Evolutionary conservation across 805 yeast species (phyloP).

Genomic region (Candida mattraensis): DNA sequence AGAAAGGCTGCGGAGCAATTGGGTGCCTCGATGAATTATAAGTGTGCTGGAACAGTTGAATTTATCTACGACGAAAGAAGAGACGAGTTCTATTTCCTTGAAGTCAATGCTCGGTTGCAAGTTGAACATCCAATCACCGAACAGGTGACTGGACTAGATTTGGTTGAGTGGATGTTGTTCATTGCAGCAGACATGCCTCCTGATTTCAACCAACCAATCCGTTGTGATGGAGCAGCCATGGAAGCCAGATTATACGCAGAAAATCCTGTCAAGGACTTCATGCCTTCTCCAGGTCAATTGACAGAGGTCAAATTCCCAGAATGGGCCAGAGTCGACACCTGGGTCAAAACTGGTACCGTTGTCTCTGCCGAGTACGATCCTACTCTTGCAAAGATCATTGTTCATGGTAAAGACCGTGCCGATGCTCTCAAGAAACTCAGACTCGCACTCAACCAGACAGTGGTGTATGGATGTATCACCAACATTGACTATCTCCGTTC

Average conservation of each 20-base stretch:
- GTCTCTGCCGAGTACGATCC: constrained; percentile 95
- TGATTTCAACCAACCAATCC: constrained; percentile 59
- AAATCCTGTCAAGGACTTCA: constrained; percentile 91
- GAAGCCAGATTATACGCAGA: constrained; percentile 97
- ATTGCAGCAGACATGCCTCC: constrained; percentile 92
- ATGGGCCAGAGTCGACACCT: constrained; percentile 92
- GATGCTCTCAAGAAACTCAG: constrained; percentile 80
- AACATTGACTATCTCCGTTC: constrained; percentile 87
- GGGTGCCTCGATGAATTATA: constrained; percentile 81
- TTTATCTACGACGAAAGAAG: constrained; percentile 84
- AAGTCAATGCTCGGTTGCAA: constrained; percentile 94
- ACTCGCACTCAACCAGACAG: constrained; percentile 82
- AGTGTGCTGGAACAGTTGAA: constrained; percentile 97
- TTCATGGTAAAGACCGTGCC: constrained; percentile 83
- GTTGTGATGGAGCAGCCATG: constrained; percentile 85
- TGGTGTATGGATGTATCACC: constrained; percentile 83
- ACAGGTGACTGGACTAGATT: constrained; percentile 88
- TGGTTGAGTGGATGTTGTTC: constrained; percentile 95
- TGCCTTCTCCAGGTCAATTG: constrained; percentile 95
- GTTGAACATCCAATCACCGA: constrained; percentile 98
- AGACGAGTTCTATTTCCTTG: constrained; percentile 91
- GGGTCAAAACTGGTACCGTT: constrained; percentile 88
- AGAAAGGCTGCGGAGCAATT: constrained; percentile 82
- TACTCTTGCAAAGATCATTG: constrained; percentile 93
- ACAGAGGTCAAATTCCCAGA: constrained; percentile 82